Conservation (phyloP, 495 filamentous ascomycete species). For the Xylaria scruposa region DNA sequence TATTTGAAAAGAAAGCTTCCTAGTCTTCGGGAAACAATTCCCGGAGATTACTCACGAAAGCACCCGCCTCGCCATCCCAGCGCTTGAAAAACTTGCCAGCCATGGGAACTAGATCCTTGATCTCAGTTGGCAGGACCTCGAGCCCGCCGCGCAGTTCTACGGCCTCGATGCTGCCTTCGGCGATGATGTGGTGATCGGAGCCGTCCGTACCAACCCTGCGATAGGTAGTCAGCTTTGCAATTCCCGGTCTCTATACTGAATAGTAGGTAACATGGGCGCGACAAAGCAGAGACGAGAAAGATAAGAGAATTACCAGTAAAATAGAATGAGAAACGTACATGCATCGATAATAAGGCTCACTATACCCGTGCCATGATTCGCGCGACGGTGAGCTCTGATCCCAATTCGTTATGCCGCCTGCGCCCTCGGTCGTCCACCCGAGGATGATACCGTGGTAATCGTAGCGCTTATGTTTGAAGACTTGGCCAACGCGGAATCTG, state of each 20-base stretch:
- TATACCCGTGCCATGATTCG: constrained; percentile 32
- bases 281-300: constrained; percentile 20
- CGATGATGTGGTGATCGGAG: constrained; percentile 71
- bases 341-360: constrained; percentile 44
- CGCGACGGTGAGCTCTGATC: constrained; percentile 26
- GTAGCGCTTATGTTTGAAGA: constrained; percentile 85
- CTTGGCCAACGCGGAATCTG: constrained; percentile 76
- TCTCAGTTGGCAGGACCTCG: constrained; percentile 42
- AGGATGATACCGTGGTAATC: constrained; percentile 79
- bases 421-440: constrained; percentile 74
- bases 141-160: constrained; percentile 54
- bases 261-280: no score
- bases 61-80: constrained; percentile 69
- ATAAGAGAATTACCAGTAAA: background rate
- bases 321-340: constrained; percentile 22
- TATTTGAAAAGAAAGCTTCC: constrained; percentile 8
- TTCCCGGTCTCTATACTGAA: no score
- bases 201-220: constrained; percentile 67
- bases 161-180: constrained; percentile 84
- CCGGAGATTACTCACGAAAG: constrained; percentile 84
- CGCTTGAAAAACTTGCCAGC: constrained; percentile 91
- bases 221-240: background rate
- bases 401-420: constrained; percentile 36
- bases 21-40: constrained; percentile 90
- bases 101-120: constrained; percentile 63